Evolutionary conservation across 306 rosid genomes (phyloP), one percentile per base, ranked within the genome.

Genomic region (Prinsepia uniflora): DNA sequence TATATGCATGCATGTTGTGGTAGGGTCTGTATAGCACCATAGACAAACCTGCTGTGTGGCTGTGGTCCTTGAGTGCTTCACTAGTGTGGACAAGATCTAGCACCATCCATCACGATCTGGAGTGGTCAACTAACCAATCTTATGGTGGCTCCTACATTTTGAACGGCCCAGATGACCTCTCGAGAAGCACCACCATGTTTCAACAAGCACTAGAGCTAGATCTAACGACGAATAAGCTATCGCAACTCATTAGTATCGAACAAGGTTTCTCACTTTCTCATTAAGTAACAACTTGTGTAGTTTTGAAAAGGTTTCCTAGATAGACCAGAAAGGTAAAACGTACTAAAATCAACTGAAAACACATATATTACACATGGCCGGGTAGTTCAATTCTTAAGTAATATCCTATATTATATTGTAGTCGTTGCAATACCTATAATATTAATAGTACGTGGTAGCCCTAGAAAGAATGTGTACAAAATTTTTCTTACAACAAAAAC

Each of bases 81-180:
- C 67, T 78, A 75, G 87, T 80, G 87, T 80, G 82, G 88, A 85
- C 92, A 89, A 78, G 86, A 83, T 85, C 92, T 70, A 87, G 82
- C 88, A 86, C 79, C 90, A 80, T 62, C 76, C 81, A 81, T 80
- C 84, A 78, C 75, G 76, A 79, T 85, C 81, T 68, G 80, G 74
- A 79, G 77, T 74, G 65, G 75, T 84, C 79, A 84, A 77, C 66
- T 68, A 67, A 63, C 65, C 13, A 43, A 65, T 69, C 57, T 76
- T 67, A 15, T 44, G 13, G 43, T 49, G 59, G 40, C 45, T 60
- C 58, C 36, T 20, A 42, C 50, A 9, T 24, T n/a, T 68, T 44
- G 43, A 60, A 72, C 70, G 54, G 77, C 50, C 77, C 61, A 50
- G 75, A 86, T 77, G 41, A 15, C 48, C 70, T 34, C 30, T 10